A percentile compares a stretch with the other conserved stretches of the same genome.
Conservation (phyloP, 768 basidiomycete species). For the Mycena sanguinolenta region DNA sequence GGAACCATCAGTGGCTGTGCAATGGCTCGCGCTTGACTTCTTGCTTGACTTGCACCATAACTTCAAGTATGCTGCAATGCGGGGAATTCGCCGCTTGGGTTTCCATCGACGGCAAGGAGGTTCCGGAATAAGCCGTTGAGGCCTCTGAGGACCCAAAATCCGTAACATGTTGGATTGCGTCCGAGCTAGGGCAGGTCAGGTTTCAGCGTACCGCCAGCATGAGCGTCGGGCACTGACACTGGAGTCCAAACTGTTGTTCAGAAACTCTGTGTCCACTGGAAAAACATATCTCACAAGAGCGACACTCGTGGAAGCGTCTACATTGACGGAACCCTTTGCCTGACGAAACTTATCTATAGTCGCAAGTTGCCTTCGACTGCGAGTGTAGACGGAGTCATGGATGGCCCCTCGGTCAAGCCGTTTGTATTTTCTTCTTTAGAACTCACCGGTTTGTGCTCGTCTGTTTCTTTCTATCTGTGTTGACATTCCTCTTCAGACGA, state of each 20-base stretch:
- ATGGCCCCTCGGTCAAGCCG: not conserved
- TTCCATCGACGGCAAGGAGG: slow-evolving; percentile 31
- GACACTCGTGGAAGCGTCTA: not conserved
- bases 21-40: no score
- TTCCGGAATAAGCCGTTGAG: slow-evolving; percentile 33
- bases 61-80: slow-evolving; percentile 18
- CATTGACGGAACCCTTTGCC: slow-evolving; percentile 26
- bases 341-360: no score
- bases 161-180: slow-evolving; percentile 42
- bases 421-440: not conserved
- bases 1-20: no score
- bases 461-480: no score
- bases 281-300: slow-evolving; percentile 3
- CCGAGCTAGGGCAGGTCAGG: slow-evolving; percentile 44
- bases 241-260: not conserved
- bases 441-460: slow-evolving; percentile 25
- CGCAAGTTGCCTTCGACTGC: not conserved
- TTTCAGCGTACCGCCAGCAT: no score
- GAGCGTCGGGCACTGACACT: no score
- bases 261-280: slow-evolving; percentile 36
- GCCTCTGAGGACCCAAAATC: slow-evolving; percentile 21
- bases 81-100: slow-evolving; percentile 30
- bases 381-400: not conserved
- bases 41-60: not conserved
- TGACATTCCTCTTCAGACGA: slow-evolving; percentile 31